A percentile compares a stretch with the other conserved stretches of the same genome.
Conservation (phyloP, 225 moss, liverwort and hornwort genomes). For the Neckera pumila region DNA sequence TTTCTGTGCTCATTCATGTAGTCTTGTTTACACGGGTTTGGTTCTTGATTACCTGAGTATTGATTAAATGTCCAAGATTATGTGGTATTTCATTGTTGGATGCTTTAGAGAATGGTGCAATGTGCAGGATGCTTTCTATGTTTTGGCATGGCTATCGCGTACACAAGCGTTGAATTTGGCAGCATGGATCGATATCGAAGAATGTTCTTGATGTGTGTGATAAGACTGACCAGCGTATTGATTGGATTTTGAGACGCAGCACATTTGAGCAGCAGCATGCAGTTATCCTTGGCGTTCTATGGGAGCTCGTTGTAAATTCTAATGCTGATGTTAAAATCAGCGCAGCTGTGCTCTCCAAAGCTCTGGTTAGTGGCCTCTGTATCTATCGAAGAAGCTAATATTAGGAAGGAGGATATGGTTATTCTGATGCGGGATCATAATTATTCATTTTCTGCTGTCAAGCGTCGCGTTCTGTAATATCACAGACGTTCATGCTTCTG, state of each 20-base stretch:
- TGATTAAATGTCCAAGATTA: background rate
- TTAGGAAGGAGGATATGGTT: background rate
- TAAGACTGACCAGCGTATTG: background rate
- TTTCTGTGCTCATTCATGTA: background rate
- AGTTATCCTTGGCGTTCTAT: constrained; percentile 73
- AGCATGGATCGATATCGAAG: background rate
- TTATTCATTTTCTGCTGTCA: background rate
- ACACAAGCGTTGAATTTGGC: background rate
- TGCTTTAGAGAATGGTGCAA: background rate
- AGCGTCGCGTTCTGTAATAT: background rate
- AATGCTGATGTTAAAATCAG: constrained; percentile 80
- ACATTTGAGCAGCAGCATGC: constrained; percentile 82
- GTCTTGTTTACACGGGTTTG: background rate
- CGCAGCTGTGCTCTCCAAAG: constrained; percentile 83
- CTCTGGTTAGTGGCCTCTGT: constrained; percentile 34
- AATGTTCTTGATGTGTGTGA: background rate
- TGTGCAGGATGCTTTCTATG: background rate
- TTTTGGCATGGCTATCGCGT: background rate
- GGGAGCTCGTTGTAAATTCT: constrained; percentile 93
- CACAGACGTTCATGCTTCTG: background rate
- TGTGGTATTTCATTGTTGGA: background rate
- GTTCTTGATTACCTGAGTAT: background rate
- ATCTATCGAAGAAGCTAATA: background rate
- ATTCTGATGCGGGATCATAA: background rate
- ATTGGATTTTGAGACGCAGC: constrained; percentile 27